A percentile compares a stretch with the other conserved stretches of the same genome.
phyloP scores from a whole-genome alignment of 768 basidiomycete genomes.

The Tricholomella constricta region DNA sequence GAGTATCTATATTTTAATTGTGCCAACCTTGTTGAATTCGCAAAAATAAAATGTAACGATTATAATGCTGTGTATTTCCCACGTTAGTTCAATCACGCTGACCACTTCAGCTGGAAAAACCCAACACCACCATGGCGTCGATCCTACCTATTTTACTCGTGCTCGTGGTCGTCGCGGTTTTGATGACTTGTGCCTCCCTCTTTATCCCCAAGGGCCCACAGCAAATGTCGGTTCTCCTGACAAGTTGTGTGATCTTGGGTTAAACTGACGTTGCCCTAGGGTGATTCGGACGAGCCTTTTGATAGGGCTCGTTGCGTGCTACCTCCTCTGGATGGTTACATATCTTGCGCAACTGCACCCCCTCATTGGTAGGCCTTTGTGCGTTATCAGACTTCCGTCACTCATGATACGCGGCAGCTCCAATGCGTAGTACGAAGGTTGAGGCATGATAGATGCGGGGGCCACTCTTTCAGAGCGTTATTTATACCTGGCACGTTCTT shows the following conservation, averaged over 20 bases:
- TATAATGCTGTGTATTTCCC: not conserved
- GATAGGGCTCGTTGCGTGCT: conserved; percentile 80
- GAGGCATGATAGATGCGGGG: conserved; percentile 1
- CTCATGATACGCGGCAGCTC: conserved; percentile 9
- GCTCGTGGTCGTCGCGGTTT: conserved; percentile 61
- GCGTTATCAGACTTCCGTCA: not conserved
- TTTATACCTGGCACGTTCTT: conserved; percentile 35
- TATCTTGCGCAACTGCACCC: conserved; percentile 95
- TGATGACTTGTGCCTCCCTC: conserved; percentile 67
- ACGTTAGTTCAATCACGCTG: not conserved
- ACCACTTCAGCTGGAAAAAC: not conserved
- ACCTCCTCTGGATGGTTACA: conserved; percentile 97
- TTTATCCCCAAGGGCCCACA: conserved; percentile 84
- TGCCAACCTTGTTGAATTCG: too few species aligned
- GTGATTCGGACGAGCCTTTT: conserved; percentile 80
- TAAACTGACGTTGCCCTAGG: conserved; percentile 41
- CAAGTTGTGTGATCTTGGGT: not conserved
- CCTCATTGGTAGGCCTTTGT: conserved; percentile 60
- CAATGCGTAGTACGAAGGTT: conserved; percentile 14
- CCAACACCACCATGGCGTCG: conserved; percentile 56
- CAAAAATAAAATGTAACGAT: too few species aligned
- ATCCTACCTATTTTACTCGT: conserved; percentile 69
- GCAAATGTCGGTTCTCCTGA: conserved; percentile 69
- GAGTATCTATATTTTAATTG: too few species aligned
- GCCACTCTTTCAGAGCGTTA: conserved; percentile 12